Evolutionary conservation across 176 grass and related monocot genomes (phyloP).

Genomic region (Thalia dealbata): DNA sequence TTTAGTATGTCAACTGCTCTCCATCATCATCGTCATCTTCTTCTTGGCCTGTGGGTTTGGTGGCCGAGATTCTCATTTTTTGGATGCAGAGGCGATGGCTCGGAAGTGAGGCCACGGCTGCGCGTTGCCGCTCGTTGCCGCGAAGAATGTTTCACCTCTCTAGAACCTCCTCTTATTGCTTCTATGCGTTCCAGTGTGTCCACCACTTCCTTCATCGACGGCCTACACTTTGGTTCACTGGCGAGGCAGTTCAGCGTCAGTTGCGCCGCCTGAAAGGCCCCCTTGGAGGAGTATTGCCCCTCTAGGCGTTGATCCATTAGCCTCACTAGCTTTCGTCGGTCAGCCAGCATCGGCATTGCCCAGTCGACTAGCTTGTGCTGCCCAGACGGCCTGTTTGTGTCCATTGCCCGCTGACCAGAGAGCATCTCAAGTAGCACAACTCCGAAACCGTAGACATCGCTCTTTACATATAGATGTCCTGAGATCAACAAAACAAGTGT

Average conservation of each 20-base stretch:
- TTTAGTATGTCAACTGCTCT: not conserved
- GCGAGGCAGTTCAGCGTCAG: conserved; percentile 62
- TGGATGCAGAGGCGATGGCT: conserved; percentile 20
- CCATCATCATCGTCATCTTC: not conserved
- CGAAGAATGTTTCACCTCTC: conserved; percentile 6
- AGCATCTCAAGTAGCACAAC: conserved; percentile 84
- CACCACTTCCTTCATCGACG: conserved; percentile 78
- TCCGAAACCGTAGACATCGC: conserved; percentile 78
- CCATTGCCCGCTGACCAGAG: conserved; percentile 60
- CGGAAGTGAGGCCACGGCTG: conserved; percentile 12
- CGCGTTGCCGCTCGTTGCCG: not conserved
- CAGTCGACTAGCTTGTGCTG: conserved; percentile 66
- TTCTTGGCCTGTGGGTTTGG: not conserved
- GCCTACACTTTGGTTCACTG: conserved; percentile 53
- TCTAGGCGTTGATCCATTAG: conserved; percentile 69
- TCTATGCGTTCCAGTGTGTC: conserved; percentile 44
- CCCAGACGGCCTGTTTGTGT: conserved; percentile 47
- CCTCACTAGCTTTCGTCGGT: conserved; percentile 42
- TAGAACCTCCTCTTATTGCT: conserved; percentile 36
- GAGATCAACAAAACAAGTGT: conserved; percentile 6
- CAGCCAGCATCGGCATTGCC: conserved; percentile 64
- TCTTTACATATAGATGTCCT: conserved; percentile 95
- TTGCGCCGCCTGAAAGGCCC: conserved; percentile 51
- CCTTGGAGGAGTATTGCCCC: conserved; percentile 71
- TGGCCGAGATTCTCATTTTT: conserved; percentile 16